Base-by-base conservation (phyloP, 2,329 filamentous ascomycete species). In the Pseudocercospora eumusae region DNA sequence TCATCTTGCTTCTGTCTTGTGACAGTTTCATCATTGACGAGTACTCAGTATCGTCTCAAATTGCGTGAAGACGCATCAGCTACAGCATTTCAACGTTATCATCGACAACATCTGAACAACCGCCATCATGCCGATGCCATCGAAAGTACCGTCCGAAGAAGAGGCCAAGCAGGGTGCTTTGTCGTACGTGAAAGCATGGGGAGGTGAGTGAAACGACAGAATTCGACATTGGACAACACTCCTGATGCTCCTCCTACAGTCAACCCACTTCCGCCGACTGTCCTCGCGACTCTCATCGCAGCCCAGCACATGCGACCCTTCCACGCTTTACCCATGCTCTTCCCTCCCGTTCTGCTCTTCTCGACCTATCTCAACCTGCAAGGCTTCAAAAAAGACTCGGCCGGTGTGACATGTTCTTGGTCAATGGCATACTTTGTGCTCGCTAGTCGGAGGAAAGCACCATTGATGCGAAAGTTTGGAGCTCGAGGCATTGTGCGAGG, bases 221-320 rank as follows among this genome's bases (percentile, higher is more conserved):
- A 13, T 25, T 50, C 2, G 20, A 33, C 1, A 15, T 6, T 36
- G 33, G 9, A n/a, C 3, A 36, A n/a, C 7, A 10, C 13, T n/a
- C 5, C 33, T 36, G 33, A 36, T 9, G 13, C 15, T 4, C 1
- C 36, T 45, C 25, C 27, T 45, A 27, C 70, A 89, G 87, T 87
- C 75, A 86, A 83, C 62, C 82, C 87, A 8, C 81, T 90, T 31
- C 85, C 87, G 1, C 84, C 88, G 23, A 86, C 84, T 10, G 75
- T 88, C 11, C 82, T 88, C 47, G 87, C 88, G 61, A 87, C 86
- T 8, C 79, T 90, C 47, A 83, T 89, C 67, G 83, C 86, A 44
- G 85, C 86, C 10, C 85, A 89, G 69, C 84, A 89, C 77, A 79
- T 83, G 47, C 84, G 85, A n/a, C 87, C 88, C 7, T 86, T 88